phyloP scores from a whole-genome alignment of 345 rosid genomes.

The Excoecaria agallocha region DNA sequence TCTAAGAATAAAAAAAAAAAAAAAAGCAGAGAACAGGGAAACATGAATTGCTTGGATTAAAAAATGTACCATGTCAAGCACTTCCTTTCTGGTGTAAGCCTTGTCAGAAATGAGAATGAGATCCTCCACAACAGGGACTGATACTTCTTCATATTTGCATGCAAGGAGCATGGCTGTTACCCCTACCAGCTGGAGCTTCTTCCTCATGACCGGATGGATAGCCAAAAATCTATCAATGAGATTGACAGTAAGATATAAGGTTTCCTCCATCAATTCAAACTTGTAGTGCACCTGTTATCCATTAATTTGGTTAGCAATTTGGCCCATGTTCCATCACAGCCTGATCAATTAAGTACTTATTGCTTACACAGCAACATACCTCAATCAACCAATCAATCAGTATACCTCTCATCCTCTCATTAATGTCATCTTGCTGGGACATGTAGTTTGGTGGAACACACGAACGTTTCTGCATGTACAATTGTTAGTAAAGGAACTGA shows the following conservation, averaged over 20 bases:
- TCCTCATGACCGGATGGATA: constrained; percentile 58
- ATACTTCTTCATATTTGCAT: constrained; percentile 96
- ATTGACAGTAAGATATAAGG: constrained; percentile 85
- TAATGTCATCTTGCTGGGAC: constrained; percentile 69
- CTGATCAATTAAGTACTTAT: not conserved
- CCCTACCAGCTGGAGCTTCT: constrained; percentile 94
- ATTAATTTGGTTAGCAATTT: constrained; percentile 11
- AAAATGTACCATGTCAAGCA: constrained; percentile 74
- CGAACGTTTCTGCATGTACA: constrained; percentile 46
- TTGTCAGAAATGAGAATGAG: constrained; percentile 85
- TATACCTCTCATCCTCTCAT: constrained; percentile 91
- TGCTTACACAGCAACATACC: constrained; percentile 33
- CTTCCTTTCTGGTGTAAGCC: constrained; percentile 82
- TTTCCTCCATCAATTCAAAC: constrained; percentile 96
- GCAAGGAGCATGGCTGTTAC: constrained; percentile 95
- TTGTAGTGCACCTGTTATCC: constrained; percentile 88
- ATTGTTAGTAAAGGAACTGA: constrained; percentile 7
- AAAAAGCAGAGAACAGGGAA: too few species aligned
- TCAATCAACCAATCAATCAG: constrained; percentile 93
- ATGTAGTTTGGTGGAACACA: constrained; percentile 64
- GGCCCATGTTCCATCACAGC: not conserved
- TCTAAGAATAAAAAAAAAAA: too few species aligned
- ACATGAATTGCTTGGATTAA: not conserved
- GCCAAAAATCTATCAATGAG: constrained; percentile 88
- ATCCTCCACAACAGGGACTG: constrained; percentile 93